Percentiles rank a stretch among this genome's conserved stretches.
Evolutionary conservation across 2,329 filamentous ascomycete genomes (phyloP).

Genomic region (Cladorrhinum sp.): DNA sequence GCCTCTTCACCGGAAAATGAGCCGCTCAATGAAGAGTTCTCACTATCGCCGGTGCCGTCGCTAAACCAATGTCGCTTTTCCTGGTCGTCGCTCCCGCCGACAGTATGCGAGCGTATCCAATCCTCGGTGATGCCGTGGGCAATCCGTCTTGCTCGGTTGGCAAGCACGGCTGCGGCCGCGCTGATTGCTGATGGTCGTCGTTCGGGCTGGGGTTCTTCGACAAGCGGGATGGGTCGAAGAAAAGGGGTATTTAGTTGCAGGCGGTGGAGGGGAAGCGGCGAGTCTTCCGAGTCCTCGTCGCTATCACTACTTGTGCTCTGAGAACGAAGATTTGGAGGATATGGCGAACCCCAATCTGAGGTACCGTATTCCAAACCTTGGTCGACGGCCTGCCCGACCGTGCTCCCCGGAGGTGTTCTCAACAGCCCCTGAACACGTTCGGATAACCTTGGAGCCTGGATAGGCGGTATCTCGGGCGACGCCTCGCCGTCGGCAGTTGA

Average conservation of each 20-base stretch:
- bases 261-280: constrained; percentile 49
- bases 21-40: constrained; percentile 71
- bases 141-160: constrained; percentile 59
- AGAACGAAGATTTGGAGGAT: constrained; percentile 58
- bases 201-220: constrained; percentile 37
- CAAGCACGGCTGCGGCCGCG: constrained; percentile 60
- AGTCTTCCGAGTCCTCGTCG: constrained; percentile 50
- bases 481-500: constrained; percentile 59
- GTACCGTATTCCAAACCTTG: constrained; percentile 52
- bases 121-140: constrained; percentile 69
- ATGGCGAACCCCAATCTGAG: constrained; percentile 89
- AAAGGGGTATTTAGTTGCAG: constrained; percentile 62
- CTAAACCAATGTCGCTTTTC: constrained; percentile 82
- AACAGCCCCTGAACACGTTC: constrained; percentile 54
- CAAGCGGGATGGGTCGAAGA: constrained; percentile 53
- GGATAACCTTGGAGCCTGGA: constrained; percentile 57
- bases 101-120: constrained; percentile 83
- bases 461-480: constrained; percentile 57
- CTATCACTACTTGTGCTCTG: constrained; percentile 56
- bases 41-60: constrained; percentile 69
- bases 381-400: constrained; percentile 36
- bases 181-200: constrained; percentile 41
- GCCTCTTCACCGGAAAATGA: constrained; percentile 51
- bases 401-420: constrained; percentile 48
- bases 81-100: constrained; percentile 58